Conservation (phyloP, 23 red algal genomes). For the Gracilariopsis chorda region DNA sequence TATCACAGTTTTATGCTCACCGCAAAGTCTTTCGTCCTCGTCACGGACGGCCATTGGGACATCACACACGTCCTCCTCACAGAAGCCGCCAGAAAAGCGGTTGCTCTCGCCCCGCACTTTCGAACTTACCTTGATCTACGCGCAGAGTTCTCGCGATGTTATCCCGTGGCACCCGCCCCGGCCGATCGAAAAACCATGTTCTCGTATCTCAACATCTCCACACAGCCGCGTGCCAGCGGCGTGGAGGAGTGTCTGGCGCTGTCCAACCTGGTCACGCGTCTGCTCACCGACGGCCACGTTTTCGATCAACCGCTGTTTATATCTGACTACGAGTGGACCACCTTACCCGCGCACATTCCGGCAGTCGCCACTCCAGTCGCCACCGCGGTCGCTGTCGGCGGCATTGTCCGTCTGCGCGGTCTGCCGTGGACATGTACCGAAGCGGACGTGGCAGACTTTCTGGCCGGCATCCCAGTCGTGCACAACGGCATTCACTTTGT, state of each 20-base stretch:
- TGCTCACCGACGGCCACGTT: constrained; percentile 56
- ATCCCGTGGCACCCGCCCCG: constrained; percentile 44
- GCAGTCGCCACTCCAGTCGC: constrained; percentile 71
- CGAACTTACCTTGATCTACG: constrained; percentile 72
- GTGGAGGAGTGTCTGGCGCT: constrained; percentile 61
- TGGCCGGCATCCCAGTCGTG: constrained; percentile 43
- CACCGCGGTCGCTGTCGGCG: constrained; percentile 75
- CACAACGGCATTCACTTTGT: constrained; percentile 85
- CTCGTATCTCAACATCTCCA: constrained; percentile 42
- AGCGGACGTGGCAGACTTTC: constrained; percentile 78
- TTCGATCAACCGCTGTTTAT: constrained; percentile 51
- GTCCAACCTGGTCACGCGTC: constrained; percentile 45
- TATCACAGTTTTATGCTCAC: constrained; percentile 51
- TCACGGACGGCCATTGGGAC: constrained; percentile 88
- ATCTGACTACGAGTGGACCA: constrained; percentile 63
- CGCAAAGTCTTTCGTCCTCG: constrained; percentile 63
- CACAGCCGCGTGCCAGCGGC: constrained; percentile 32
- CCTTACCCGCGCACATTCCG: constrained; percentile 37
- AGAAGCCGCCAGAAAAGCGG: constrained; percentile 67
- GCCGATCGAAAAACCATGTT: constrained; percentile 69
- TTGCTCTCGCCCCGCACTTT: constrained; percentile 64
- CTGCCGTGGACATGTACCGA: constrained; percentile 88
- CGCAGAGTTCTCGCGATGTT: constrained; percentile 68
- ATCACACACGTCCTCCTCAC: constrained; percentile 47
- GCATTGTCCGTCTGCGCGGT: constrained; percentile 87